Base-by-base conservation (phyloP, 1,284 basidiomycete genomes). In the Boletus albobrunnescens region DNA sequence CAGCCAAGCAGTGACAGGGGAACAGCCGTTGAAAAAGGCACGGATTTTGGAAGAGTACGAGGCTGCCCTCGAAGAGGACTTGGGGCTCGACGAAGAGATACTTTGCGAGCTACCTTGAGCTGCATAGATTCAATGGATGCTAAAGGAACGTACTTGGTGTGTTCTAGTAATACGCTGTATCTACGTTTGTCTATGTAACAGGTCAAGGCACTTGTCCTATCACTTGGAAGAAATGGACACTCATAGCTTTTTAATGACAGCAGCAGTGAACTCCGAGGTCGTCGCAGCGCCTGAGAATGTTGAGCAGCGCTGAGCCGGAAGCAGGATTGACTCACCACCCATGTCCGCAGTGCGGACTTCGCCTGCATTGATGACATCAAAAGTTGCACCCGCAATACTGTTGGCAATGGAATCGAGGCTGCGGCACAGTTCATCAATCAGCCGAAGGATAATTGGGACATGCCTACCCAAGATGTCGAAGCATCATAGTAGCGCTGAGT, bases 401-500 rank as follows among this genome's bases (percentile, higher is more conserved):
- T 99, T 97, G 47, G 96, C 96, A 64, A 97, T 87, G 60, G 84
- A 75, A 71, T 97, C 93, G 55, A 99, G 84, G 45, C 90, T 90
- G 49, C 10, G 35, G 52, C 32, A 30, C 44, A 37, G 27, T 43
- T 35, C 28, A 44, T 53, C 46, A 51, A 30, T 24, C 43, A 40
- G 22, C 44, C 16, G 40, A 48, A 30, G 9, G 36, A 33, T 33
- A 24, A 31, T 39, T 12, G 11, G 10, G 41, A 9, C 26, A 38
- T 11, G 46, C 78, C 52, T 63, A 88, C 84, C 94, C 95, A 53
- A 99, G 84, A 72, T 99, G 96, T 61, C 95, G 80, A 58, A 99
- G 81, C 91, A 99, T 92, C 95, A 99, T 99, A 49, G 95, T 95
- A 35, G 95, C 83, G 53, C 90, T 94, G 55, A 99, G 83, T 66